Base-by-base conservation (phyloP, 2,329 filamentous ascomycete genomes). In the Xylariaceae sp. region DNA sequence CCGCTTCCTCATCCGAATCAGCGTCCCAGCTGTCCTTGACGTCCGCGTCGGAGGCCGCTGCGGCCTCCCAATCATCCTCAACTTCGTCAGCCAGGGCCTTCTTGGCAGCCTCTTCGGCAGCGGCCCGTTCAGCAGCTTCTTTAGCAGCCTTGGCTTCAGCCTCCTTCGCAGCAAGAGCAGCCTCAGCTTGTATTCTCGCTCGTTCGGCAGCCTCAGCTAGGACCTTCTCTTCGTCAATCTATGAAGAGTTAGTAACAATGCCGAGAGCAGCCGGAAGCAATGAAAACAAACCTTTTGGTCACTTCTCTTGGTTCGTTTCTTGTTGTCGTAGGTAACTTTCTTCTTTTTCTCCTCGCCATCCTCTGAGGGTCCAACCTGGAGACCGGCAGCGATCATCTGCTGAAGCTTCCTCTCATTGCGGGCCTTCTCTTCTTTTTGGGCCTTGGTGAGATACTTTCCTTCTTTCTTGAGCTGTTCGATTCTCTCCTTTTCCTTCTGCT, bases 21-120 rank as follows among this genome's bases (percentile, higher is more conserved):
- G 88, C 91, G 70, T 97, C 92, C 92, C 92, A 97, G 76, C 87
- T 92, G 62, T 96, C 92, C 73, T 96, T 96, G 66, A 95, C 80
- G 57, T 87, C 86, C 12, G 87, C 85, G 8, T 81, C 83, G 47
- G 88, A 88, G 30, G 85, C 88, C 32, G 88, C 90, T 48, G 89
- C 86, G 32, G 85, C 84, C 71, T 96, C 90, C 91, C 91, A 96
- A 71, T 96, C 91, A 37, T 95, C 87, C 12, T 88, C 86, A 30
- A 87, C 84, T 47, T 82, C 85, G 49, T 78, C 76, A 3, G 68
- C 75, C 11, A 79, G 75, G 12, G 77, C 79, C 49, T 80, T 78
- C 65, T 83, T 79, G 32, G 74, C 74, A 19, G 79, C 78, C 53
- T 77, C 77, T 41, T 76, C 77, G 34, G 77, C 78, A 31, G 76